Base-by-base conservation (phyloP, 2,329 filamentous ascomycete genomes). In the Hypoxylon sp. region DNA sequence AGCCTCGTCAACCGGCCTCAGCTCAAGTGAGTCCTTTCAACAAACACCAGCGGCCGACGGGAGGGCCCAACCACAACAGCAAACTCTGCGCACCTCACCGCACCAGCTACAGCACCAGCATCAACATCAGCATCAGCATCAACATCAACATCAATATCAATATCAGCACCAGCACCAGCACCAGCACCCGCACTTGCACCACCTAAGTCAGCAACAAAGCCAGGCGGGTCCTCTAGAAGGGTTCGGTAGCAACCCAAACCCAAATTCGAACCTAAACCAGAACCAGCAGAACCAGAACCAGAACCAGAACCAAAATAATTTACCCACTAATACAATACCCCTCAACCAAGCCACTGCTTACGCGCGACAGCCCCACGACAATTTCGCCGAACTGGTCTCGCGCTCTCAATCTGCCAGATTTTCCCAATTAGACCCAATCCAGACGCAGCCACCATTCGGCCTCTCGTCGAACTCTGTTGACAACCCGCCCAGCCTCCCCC, bases 391-490 rank as follows among this genome's bases (percentile, higher is more conserved):
- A 67, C 75, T 80, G 53, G 79, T 84, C 32, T 80, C 79, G 58
- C 82, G 83, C 56, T 83, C 83, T 13, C 83, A 86, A 74, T 85
- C 82, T 65, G 81, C 84, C 64, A 81, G 82, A 70, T 84, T 81
- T 68, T 76, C 76, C 68, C 73, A 73, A 62, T 72, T 74, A 57
- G 73, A 77, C 34, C 70, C 74, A 32, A 70, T 77, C 51, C 74
- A 75, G 68, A 76, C 72, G 32, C 74, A 75, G 56, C 71, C 73
- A 30, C 69, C 75, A 34, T 79, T 79, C 70, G 68, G 72, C 61
- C 68, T 77, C 54, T 74, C 75, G 20, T 79, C 79, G 19, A 75
- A 67, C 64, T 82, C 81, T 17, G 76, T 78, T 57, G 80, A 83
- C 70, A 78, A 81, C 68, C 74, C 82, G 58, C 72, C 74, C 24